Conservation (phyloP, 2,329 filamentous ascomycete species). For the Colletotrichum paranaense region DNA sequence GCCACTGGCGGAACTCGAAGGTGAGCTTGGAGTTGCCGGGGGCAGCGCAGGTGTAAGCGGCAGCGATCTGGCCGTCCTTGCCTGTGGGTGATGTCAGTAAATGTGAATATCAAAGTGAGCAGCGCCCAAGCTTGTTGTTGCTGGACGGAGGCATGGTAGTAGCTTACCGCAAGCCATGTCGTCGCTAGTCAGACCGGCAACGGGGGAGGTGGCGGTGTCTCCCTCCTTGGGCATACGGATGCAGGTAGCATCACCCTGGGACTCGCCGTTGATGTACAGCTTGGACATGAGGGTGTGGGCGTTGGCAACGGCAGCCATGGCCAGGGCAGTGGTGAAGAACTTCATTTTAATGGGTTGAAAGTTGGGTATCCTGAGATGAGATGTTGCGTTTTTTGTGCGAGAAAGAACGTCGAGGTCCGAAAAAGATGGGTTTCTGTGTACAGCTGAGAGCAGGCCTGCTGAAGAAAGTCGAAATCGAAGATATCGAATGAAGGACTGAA, state of each 20-base stretch:
- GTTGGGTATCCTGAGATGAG: conserved; percentile 19
- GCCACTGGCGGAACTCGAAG: conserved; percentile 74
- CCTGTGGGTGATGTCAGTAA: conserved; percentile 46
- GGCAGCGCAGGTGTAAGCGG: conserved; percentile 61
- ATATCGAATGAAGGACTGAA: conserved; percentile 24
- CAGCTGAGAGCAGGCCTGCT: conserved; percentile 32
- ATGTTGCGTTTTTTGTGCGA: not conserved
- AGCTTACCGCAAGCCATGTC: conserved; percentile 78
- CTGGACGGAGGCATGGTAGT: conserved; percentile 24
- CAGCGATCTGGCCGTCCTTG: conserved; percentile 54
- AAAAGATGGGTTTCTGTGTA: not conserved
- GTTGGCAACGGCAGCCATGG: conserved; percentile 50
- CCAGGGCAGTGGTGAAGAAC: conserved; percentile 44
- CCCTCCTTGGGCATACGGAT: conserved; percentile 72
- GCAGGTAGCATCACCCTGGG: conserved; percentile 78
- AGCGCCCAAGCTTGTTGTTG: conserved; percentile 29
- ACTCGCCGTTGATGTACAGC: conserved; percentile 69
- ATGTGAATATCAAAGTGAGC: conserved; percentile 24
- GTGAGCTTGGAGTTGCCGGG: conserved; percentile 67
- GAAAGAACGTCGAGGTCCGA: conserved; percentile 7
- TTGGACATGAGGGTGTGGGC: conserved; percentile 75
- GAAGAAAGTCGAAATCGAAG: conserved; percentile 20
- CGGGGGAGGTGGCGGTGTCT: conserved; percentile 65
- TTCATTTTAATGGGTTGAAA: conserved; percentile 49
- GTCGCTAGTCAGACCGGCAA: conserved; percentile 65